Evolutionary conservation across 148 eudicot species (phyloP).

Genomic region (Rhododendron simsii): DNA sequence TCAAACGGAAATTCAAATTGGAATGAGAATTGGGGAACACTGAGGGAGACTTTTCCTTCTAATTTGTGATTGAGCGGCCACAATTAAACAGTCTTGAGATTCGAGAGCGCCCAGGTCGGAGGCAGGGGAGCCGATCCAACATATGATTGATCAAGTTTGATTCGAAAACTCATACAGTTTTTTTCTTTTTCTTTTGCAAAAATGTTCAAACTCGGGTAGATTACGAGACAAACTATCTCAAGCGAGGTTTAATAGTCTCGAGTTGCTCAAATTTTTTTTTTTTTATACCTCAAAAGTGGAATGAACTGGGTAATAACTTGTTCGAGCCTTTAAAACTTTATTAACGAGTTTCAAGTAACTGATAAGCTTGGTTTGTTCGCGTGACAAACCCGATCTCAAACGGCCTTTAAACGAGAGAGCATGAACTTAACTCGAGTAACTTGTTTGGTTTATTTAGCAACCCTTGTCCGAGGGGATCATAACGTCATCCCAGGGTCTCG

Average conservation of each 20-base stretch:
- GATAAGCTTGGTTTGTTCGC: background rate
- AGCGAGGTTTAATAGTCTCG: no score
- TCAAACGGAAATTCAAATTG: no score
- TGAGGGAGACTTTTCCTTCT: background rate
- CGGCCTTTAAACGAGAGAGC: background rate
- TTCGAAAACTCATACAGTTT: background rate
- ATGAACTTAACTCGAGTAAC: background rate
- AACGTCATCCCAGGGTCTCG: background rate
- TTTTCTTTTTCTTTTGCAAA: no score
- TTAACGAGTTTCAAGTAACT: background rate
- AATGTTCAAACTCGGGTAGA: no score
- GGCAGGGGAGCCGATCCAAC: background rate
- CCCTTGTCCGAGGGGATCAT: background rate
- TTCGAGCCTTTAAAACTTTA: background rate
- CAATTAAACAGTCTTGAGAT: no score
- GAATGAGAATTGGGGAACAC: background rate
- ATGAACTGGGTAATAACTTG: background rate
- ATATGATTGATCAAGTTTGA: background rate
- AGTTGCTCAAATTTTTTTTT: no score
- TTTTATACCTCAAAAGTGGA: background rate
- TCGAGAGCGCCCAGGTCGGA: background rate
- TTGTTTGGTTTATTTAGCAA: background rate
- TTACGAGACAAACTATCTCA: no score
- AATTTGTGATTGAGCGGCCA: background rate
- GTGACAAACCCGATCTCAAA: background rate